phyloP scores from a whole-genome alignment of 306 rosid genomes.

The Delonix regia region DNA sequence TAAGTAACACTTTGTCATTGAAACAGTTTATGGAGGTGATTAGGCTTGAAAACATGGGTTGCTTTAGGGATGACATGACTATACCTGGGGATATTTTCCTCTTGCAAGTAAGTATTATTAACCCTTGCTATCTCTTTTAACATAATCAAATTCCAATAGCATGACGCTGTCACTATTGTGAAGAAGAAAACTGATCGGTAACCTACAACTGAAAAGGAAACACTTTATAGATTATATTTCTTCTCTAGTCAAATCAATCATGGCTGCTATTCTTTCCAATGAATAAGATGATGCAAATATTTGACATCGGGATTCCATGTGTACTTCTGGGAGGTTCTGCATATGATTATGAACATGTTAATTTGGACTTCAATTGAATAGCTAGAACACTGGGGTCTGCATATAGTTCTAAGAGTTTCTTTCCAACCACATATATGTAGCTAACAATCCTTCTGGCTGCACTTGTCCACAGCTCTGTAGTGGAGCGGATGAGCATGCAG shows the following conservation, averaged over 20 bases:
- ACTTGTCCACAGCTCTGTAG: conserved; percentile 69
- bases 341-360: background rate
- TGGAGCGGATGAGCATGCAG: conserved; percentile 87
- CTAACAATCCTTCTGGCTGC: conserved; percentile 39
- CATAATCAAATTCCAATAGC: conserved; percentile 3
- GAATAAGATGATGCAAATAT: background rate
- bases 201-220: background rate
- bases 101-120: conserved; percentile 73
- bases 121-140: background rate
- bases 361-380: conserved; percentile 9
- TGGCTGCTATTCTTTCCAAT: background rate
- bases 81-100: conserved; percentile 90
- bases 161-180: background rate
- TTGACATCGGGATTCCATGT: background rate
- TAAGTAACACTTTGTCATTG: conserved; percentile 30
- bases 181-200: background rate
- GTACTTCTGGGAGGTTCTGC: conserved; percentile 17
- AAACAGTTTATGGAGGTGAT: conserved; percentile 95
- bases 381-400: background rate
- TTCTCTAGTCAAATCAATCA: background rate
- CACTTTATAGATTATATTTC: background rate
- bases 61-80: conserved; percentile 87
- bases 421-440: background rate
- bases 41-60: conserved; percentile 92
- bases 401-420: conserved; percentile 19